A percentile compares a stretch with the other conserved stretches of the same genome.
Conservation (phyloP, 2,329 filamentous ascomycete genomes). For the Bipolaris cookei region DNA sequence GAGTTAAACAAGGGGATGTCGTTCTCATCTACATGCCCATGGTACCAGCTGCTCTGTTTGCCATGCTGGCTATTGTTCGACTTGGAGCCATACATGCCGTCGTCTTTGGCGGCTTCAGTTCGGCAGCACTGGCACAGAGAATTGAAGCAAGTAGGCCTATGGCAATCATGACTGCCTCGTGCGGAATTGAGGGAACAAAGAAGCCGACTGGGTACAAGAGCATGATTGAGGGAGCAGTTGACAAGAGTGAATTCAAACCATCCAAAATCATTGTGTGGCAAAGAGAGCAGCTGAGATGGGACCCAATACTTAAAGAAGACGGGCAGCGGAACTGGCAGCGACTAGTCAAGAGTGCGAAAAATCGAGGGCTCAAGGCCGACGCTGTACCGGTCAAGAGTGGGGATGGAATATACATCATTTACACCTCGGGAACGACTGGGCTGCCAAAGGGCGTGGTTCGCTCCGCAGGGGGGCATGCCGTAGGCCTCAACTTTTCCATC, state of each 20-base stretch:
- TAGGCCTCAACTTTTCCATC: constrained; percentile 81
- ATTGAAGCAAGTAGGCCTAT: constrained; percentile 82
- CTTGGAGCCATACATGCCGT: constrained; percentile 89
- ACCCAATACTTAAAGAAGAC: constrained; percentile 66
- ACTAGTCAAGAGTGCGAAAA: constrained; percentile 72
- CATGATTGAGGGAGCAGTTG: constrained; percentile 76
- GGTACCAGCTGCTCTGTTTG: constrained; percentile 88
- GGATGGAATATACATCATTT: constrained; percentile 88
- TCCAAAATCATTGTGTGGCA: constrained; percentile 81
- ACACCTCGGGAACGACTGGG: constrained; percentile 84
- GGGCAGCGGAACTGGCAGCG: constrained; percentile 82
- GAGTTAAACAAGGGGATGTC: constrained; percentile 81
- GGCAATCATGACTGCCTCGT: constrained; percentile 84
- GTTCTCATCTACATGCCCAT: constrained; percentile 97
- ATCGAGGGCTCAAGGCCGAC: constrained; percentile 70
- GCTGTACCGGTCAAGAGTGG: constrained; percentile 79
- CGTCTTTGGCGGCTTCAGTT: constrained; percentile 91
- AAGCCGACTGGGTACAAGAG: constrained; percentile 76
- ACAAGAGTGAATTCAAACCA: constrained; percentile 73
- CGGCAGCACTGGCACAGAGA: constrained; percentile 80
- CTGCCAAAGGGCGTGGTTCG: constrained; percentile 82
- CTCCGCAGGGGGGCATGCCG: constrained; percentile 84
- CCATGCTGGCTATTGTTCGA: constrained; percentile 79
- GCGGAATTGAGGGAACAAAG: constrained; percentile 87
- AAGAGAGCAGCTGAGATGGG: constrained; percentile 76